Evolutionary conservation across 2,329 filamentous ascomycete genomes (phyloP).

Genomic region (Pseudogymnoascus sp.): DNA sequence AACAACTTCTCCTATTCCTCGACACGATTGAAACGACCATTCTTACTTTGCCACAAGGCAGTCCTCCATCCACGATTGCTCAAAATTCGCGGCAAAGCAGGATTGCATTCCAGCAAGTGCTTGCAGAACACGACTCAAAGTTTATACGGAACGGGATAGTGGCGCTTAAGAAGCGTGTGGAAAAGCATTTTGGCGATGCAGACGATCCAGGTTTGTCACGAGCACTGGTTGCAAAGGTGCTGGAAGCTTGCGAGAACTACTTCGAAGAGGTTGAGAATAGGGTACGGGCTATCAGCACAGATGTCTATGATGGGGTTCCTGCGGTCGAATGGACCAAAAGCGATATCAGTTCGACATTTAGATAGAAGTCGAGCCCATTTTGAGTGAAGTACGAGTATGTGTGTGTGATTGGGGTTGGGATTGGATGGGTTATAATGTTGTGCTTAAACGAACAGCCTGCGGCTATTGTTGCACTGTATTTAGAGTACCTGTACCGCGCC

Average conservation of each 20-base stretch:
- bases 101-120: constrained; percentile 74
- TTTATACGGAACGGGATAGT: constrained; percentile 89
- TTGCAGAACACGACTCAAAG: constrained; percentile 70
- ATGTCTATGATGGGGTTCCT: constrained; percentile 57
- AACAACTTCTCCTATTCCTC: constrained; percentile 83
- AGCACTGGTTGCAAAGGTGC: constrained; percentile 48
- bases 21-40: constrained; percentile 75
- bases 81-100: constrained; percentile 77
- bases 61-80: constrained; percentile 57
- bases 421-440: constrained; percentile 4
- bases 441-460: constrained; percentile 2
- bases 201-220: constrained; percentile 54
- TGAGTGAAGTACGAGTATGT: not conserved
- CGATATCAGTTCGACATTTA: constrained; percentile 54
- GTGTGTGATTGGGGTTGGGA: not conserved
- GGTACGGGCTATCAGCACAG: constrained; percentile 50
- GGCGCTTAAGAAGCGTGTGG: constrained; percentile 78
- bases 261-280: constrained; percentile 55
- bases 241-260: constrained; percentile 53
- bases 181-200: constrained; percentile 93
- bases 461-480: constrained; percentile 1
- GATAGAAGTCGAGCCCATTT: constrained; percentile 4
- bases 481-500: not conserved
- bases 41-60: constrained; percentile 48
- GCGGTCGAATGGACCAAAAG: constrained; percentile 58